Evolutionary conservation across 2,329 filamentous ascomycete species (phyloP).

Genomic region (Sphaerostilbella broomeana): DNA sequence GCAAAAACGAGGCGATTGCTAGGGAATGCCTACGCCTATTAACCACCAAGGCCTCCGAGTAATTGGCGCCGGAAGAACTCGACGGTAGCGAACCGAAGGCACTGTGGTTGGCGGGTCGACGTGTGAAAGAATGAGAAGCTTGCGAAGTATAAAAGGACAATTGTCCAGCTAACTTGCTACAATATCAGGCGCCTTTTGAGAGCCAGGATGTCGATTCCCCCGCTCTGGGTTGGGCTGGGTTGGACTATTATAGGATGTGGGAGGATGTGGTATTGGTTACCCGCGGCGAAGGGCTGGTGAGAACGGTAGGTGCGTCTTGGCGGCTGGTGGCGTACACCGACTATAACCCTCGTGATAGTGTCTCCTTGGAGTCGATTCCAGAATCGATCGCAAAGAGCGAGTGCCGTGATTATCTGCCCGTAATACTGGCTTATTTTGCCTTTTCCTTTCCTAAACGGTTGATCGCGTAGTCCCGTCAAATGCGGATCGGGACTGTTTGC

Average conservation of each 20-base stretch:
- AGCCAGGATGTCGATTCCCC: conserved; percentile 9
- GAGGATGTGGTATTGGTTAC: conserved; percentile 5
- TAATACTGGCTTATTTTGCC: not conserved
- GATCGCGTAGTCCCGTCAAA: not conserved
- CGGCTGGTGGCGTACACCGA: conserved; percentile 7
- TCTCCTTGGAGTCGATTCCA: conserved; percentile 6
- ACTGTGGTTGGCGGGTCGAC: conserved; percentile 3
- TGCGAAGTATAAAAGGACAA: not conserved
- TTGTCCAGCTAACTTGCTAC: conserved; percentile 3
- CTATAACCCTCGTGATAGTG: conserved; percentile 9
- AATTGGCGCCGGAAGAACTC: conserved; percentile 4
- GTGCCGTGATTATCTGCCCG: not conserved
- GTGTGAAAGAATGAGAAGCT: not conserved
- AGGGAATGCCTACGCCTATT: not conserved
- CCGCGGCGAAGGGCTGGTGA: not conserved
- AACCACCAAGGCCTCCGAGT: conserved; percentile 3
- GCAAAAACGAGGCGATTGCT: not conserved
- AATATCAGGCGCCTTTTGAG: conserved; percentile 3
- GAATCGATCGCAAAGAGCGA: conserved; percentile 7
- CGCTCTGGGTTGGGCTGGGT: conserved; percentile 6
- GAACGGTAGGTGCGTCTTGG: conserved; percentile 10
- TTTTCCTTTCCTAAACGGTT: not conserved
- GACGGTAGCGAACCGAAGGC: too few relatives aligned
- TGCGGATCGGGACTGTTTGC: conserved; percentile 2
- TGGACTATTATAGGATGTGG: not conserved